Percentiles rank a stretch among this genome's conserved stretches.
These are phyloP conservation scores for Aspergillus pseudonomiae DNA, from an alignment of 2,329 filamentous ascomycete species.

Conservation along the genomic window DNA sequence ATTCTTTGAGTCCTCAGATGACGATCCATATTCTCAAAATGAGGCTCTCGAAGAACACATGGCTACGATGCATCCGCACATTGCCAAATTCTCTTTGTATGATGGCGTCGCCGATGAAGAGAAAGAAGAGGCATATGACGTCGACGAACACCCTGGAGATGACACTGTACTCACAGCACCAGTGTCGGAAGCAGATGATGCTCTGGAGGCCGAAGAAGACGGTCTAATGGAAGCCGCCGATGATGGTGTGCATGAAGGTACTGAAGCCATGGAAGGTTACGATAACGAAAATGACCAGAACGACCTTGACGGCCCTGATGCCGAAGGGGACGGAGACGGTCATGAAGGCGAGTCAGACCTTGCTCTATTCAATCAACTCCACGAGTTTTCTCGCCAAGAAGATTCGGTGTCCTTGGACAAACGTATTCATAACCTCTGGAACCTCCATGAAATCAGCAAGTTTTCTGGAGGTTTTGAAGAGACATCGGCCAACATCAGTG, in stretches of 20 bases:
- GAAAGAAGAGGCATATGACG: conserved; percentile 23
- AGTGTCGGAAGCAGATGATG: conserved; percentile 17
- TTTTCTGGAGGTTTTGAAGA: conserved; percentile 41
- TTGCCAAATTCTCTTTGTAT: conserved; percentile 30
- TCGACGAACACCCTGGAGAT: conserved; percentile 20
- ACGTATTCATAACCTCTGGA: conserved; percentile 41
- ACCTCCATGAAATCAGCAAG: conserved; percentile 37
- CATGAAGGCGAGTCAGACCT: conserved; percentile 27
- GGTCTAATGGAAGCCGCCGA: conserved; percentile 20
- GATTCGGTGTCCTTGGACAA: conserved; percentile 31
- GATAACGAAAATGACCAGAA: conserved; percentile 21
- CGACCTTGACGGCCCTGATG: conserved; percentile 20
- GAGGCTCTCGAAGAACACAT: conserved; percentile 39
- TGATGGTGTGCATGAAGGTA: conserved; percentile 19
- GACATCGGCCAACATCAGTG: conserved; percentile 31
- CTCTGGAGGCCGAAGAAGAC: conserved; percentile 21
- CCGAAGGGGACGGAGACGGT: conserved; percentile 23
- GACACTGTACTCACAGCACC: conserved; percentile 14
- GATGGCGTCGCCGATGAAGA: conserved; percentile 29
- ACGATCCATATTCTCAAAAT: conserved; percentile 28
- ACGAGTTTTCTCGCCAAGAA: conserved; percentile 27
- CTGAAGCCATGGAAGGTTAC: conserved; percentile 21
- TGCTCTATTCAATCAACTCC: conserved; percentile 25
- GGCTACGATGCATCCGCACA: conserved; percentile 36
- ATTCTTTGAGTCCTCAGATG: conserved; percentile 31